These are phyloP conservation scores for Cutaneotrichosporon mucoides DNA, from an alignment of 1,284 basidiomycete species.

Conservation along the genomic window DNA sequence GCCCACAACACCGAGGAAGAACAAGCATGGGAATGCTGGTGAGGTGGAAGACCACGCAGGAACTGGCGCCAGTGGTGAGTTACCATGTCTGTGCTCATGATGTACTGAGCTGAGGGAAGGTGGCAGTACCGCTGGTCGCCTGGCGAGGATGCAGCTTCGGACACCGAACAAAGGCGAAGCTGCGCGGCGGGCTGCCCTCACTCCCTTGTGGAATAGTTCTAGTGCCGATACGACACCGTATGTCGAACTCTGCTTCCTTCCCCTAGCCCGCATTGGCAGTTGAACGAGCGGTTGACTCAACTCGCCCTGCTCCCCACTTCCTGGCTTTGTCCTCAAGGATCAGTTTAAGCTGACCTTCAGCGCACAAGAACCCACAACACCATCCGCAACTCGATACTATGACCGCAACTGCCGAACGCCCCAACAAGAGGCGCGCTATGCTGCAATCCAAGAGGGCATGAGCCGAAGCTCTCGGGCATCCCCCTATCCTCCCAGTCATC, in stretches of 20 bases:
- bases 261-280: too few relatives aligned
- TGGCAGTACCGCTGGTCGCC: background rate
- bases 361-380: background rate
- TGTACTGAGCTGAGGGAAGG: background rate
- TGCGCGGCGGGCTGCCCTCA: background rate
- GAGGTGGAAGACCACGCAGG: too few relatives aligned
- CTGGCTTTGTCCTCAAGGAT: too few relatives aligned
- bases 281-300: too few relatives aligned
- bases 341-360: too few relatives aligned
- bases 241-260: too few relatives aligned
- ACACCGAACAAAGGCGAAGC: background rate
- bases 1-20: background rate
- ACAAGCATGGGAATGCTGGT: too few relatives aligned
- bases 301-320: too few relatives aligned
- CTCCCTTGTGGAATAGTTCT: too few relatives aligned
- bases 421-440: background rate
- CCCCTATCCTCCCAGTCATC: background rate
- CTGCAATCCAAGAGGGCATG: background rate
- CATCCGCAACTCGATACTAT: background rate
- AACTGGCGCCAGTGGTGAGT: too few relatives aligned
- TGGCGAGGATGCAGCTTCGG: background rate
- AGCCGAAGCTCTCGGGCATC: background rate
- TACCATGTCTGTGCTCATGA: too few relatives aligned
- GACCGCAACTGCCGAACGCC: background rate
- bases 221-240: too few relatives aligned